These are phyloP conservation scores for Ustanciosporium gigantosporum DNA, from an alignment of 1,284 basidiomycete genomes.

Conservation along the genomic window DNA sequence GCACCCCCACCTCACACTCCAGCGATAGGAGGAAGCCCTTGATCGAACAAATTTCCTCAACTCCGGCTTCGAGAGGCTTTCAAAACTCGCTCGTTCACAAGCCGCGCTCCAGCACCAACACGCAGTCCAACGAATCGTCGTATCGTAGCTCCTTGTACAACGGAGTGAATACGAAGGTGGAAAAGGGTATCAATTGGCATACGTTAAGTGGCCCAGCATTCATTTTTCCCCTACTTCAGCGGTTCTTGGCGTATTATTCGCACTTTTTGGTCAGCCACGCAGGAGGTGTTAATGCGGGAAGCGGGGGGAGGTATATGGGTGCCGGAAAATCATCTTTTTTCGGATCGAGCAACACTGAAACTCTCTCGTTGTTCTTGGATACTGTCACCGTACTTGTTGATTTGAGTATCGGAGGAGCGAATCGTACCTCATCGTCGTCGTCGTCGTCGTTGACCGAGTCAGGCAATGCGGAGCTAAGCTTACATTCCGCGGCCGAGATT, in stretches of 20 bases:
- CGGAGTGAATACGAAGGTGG: too few relatives aligned
- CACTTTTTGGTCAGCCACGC: conserved; percentile 64
- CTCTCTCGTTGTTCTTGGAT: not conserved
- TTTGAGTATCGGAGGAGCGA: too few relatives aligned
- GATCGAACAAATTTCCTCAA: too few relatives aligned
- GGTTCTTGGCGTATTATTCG: conserved; percentile 70
- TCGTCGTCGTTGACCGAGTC: not conserved
- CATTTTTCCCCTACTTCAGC: conserved; percentile 81
- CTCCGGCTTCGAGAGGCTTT: too few relatives aligned
- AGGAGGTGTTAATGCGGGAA: conserved; percentile 63
- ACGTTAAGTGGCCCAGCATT: conserved; percentile 50
- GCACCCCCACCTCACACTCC: not conserved
- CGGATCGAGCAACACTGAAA: not conserved
- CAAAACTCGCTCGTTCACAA: too few relatives aligned
- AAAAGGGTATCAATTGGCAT: too few relatives aligned
- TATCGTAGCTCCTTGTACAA: too few relatives aligned
- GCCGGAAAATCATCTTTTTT: not conserved
- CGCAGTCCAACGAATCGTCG: not conserved
- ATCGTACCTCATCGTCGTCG: not conserved
- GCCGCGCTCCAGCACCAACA: not conserved
- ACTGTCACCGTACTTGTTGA: not conserved
- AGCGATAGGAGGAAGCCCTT: not conserved
- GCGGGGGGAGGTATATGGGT: not conserved
- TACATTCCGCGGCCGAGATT: too few relatives aligned
- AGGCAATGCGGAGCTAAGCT: too few relatives aligned